Evolutionary conservation across 2,329 filamentous ascomycete genomes (phyloP), one percentile per base, ranked within the genome.

Genomic region (Fonsecaea monophora): DNA sequence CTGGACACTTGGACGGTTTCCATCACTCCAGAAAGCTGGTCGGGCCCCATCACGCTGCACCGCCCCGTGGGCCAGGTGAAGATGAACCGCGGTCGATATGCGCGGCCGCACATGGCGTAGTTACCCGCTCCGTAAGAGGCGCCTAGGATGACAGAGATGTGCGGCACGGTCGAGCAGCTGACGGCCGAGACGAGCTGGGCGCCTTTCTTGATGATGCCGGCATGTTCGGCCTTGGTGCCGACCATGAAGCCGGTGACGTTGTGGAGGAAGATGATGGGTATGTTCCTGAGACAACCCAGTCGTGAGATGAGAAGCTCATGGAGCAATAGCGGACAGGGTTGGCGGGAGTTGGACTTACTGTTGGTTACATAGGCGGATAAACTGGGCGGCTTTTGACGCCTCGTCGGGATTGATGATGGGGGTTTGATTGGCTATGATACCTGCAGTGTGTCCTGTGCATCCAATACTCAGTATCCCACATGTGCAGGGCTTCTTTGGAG

Each of bases 181-280:
- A 83, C 81, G 1, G 81, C 81, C 0, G 79, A 80, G 12, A 82
- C 80, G 5, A 82, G 74, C 66, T 82, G 81, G 0, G 81, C 81
- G 8, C 81, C 81, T 42, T 74, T 74, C 57, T 82, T 82, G 71
- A 82, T 82, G 67, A 82, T 81, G 4, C 75, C 78, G 0, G 77
- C 76, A 58, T 79, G 79, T 60, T 83, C 81, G 3, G 81, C 78
- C 64, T 81, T 80, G 5, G 77, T 70, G 3, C 81, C 81, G 3
- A 83, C 81, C 81, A 83, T 83, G 73, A 83, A 83, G 0, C 81
- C 81, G 0, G 81, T 82, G 0, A 83, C 80, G 53, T 82, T 83
- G 70, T 83, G 81, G 0, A 83, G 71, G 72, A 82, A 83, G 4
- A 82, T 72, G 13, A 83, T 81, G 0, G 81, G 80, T 0, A 70